These are phyloP conservation scores for Lecanicillium sp. DNA, from an alignment of 2,329 filamentous ascomycete species.

Conservation along the genomic window DNA sequence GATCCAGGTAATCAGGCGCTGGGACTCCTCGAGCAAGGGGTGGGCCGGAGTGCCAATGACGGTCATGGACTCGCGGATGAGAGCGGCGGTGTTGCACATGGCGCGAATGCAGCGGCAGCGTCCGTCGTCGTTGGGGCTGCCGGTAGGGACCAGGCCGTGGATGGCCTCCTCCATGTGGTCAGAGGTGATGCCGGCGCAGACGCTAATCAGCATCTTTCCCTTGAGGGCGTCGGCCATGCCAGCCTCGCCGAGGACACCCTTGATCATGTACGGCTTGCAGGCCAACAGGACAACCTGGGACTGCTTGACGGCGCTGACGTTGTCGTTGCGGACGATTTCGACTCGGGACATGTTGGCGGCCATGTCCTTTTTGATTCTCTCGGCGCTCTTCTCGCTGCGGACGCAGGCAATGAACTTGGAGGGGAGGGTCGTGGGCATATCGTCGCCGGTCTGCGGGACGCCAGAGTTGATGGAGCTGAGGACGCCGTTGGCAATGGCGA, in stretches of 20 bases:
- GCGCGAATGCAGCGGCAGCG: conserved; percentile 63
- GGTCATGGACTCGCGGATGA: conserved; percentile 75
- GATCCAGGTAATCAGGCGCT: conserved; percentile 62
- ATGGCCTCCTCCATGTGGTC: conserved; percentile 58
- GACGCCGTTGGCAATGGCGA: conserved; percentile 75
- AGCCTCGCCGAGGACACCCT: conserved; percentile 55
- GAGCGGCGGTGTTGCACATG: conserved; percentile 77
- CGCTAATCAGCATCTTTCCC: conserved; percentile 75
- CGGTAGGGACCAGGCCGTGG: conserved; percentile 44
- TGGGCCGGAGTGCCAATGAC: conserved; percentile 60
- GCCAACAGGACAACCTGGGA: conserved; percentile 69
- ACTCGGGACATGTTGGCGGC: conserved; percentile 53
- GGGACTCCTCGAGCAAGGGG: conserved; percentile 43
- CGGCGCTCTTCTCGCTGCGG: conserved; percentile 57
- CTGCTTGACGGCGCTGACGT: conserved; percentile 56
- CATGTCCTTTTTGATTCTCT: conserved; percentile 59
- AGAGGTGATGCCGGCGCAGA: conserved; percentile 68
- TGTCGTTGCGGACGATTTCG: conserved; percentile 62
- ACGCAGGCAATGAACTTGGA: conserved; percentile 77
- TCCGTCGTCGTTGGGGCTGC: conserved; percentile 35
- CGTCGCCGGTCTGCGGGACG: conserved; percentile 34
- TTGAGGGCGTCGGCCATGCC: conserved; percentile 65
- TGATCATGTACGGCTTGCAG: conserved; percentile 73
- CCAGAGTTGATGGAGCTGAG: conserved; percentile 55
- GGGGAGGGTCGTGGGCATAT: conserved; percentile 52